Percentiles rank a stretch among this genome's conserved stretches.
phyloP scores from a whole-genome alignment of 164 flowering plant species.

The Vitis cinerea region DNA sequence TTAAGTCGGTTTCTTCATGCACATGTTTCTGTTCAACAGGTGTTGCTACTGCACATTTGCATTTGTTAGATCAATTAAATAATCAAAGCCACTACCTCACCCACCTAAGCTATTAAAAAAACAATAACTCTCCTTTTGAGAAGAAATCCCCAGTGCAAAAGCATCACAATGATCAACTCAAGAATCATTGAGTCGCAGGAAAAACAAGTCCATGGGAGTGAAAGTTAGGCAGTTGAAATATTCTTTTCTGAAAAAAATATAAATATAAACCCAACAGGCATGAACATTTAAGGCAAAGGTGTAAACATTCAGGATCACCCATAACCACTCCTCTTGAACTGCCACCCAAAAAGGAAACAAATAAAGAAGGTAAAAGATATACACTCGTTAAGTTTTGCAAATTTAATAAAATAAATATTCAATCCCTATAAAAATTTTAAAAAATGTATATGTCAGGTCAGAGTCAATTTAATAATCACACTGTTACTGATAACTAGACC shows the following conservation, averaged over 20 bases:
- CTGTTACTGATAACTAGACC: too few species aligned
- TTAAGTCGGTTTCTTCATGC: not conserved
- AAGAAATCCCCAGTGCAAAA: not conserved
- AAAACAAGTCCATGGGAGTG: not conserved
- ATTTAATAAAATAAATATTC: not conserved
- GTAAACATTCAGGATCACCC: not conserved
- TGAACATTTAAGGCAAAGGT: not conserved
- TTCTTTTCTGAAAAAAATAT: not conserved
- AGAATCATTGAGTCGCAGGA: too few species aligned
- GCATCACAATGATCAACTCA: not conserved
- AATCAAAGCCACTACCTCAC: not conserved
- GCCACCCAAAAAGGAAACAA: not conserved
- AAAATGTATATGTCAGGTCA: too few species aligned
- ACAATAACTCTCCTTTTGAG: not conserved
- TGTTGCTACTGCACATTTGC: not conserved
- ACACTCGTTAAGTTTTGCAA: not conserved
- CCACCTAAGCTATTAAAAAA: too few species aligned
- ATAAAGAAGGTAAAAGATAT: too few species aligned
- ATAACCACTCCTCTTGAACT: too few species aligned
- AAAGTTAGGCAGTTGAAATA: not conserved
- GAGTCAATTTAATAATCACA: too few species aligned
- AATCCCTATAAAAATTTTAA: not conserved
- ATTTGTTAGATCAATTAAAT: too few species aligned
- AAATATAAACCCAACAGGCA: not conserved
- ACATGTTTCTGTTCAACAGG: not conserved